Percentiles rank a stretch among this genome's conserved stretches.
These are phyloP conservation scores for Colletotrichum tamarilloi DNA, from an alignment of 2,329 filamentous ascomycete species.

Conservation along the genomic window DNA sequence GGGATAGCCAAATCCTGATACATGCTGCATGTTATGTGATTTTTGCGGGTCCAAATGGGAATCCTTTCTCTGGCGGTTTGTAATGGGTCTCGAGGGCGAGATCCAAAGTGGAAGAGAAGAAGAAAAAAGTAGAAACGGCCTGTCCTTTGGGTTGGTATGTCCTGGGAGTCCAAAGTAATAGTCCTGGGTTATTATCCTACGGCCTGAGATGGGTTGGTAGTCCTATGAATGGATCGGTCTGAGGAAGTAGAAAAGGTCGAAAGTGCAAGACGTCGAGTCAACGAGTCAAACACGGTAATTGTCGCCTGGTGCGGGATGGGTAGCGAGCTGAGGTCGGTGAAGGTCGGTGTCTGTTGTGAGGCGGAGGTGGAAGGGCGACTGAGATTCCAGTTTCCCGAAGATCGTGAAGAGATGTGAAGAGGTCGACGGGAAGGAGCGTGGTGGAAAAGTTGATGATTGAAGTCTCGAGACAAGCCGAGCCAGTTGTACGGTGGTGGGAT, in stretches of 20 bases:
- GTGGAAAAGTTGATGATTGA: slow-evolving; percentile 41
- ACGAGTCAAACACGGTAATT: slow-evolving; percentile 54
- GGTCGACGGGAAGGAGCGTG: slow-evolving; percentile 50
- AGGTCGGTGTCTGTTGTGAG: slow-evolving; percentile 19
- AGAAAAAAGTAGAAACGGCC: slow-evolving; percentile 39
- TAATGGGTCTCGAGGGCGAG: slow-evolving; percentile 36
- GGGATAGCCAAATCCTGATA: slow-evolving; percentile 66
- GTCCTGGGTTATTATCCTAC: slow-evolving; percentile 26
- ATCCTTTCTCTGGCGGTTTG: slow-evolving; percentile 34
- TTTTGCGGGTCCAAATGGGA: slow-evolving; percentile 42
- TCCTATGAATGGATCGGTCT: slow-evolving; percentile 36
- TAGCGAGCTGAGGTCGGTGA: slow-evolving; percentile 18
- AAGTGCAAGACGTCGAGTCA: slow-evolving; percentile 59
- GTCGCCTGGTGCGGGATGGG: slow-evolving; percentile 10
- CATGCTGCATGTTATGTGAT: slow-evolving; percentile 68
- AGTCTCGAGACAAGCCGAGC: neutral
- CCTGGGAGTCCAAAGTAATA: slow-evolving; percentile 34
- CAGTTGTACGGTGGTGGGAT: slow-evolving; percentile 33
- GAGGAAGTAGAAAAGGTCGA: slow-evolving; percentile 6
- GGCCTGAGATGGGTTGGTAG: slow-evolving; percentile 37
- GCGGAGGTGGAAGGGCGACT: slow-evolving; percentile 21
- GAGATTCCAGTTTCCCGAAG: slow-evolving; percentile 28
- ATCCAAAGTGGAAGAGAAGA: slow-evolving; percentile 34
- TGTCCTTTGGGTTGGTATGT: slow-evolving; percentile 30
- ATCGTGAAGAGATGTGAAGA: slow-evolving; percentile 38